These are phyloP conservation scores for Hemileia vastatrix DNA, from an alignment of 1,284 basidiomycete species.

Conservation along the genomic window DNA sequence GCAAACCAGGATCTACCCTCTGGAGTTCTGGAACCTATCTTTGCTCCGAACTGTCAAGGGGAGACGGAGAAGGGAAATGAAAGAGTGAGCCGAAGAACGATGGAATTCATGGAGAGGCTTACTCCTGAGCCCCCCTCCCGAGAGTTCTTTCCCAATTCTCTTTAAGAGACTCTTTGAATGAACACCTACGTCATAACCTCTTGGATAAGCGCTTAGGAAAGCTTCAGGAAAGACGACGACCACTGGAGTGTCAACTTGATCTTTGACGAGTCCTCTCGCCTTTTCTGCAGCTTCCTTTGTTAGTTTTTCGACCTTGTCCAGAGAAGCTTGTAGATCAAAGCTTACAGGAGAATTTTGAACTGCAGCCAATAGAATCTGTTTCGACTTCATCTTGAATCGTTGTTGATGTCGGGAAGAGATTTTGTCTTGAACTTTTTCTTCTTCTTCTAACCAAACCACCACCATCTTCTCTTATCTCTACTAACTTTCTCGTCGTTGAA, in stretches of 20 bases:
- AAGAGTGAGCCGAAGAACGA: background rate
- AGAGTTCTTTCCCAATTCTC: conserved; percentile 24
- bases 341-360: conserved; percentile 30
- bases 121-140: no score
- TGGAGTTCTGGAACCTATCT: no score
- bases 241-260: conserved; percentile 10
- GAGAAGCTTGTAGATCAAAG: conserved; percentile 27
- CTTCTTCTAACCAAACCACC: background rate
- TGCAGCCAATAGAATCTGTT: background rate
- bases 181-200: conserved; percentile 38
- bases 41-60: no score
- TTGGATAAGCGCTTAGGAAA: conserved; percentile 48
- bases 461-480: no score
- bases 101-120: no score
- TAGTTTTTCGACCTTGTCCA: conserved; percentile 28
- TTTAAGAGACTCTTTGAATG: conserved; percentile 48
- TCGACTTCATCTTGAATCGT: background rate
- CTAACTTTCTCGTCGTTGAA: no score
- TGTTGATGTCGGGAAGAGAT: no score
- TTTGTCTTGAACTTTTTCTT: background rate
- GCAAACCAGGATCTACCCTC: no score
- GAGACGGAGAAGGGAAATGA: conserved; percentile 45
- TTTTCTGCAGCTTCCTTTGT: conserved; percentile 26
- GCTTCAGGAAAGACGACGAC: conserved; percentile 66
- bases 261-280: conserved; percentile 14